Base-by-base conservation (phyloP, 805 yeast genomes). In the Saccharomycopsis amapae region DNA sequence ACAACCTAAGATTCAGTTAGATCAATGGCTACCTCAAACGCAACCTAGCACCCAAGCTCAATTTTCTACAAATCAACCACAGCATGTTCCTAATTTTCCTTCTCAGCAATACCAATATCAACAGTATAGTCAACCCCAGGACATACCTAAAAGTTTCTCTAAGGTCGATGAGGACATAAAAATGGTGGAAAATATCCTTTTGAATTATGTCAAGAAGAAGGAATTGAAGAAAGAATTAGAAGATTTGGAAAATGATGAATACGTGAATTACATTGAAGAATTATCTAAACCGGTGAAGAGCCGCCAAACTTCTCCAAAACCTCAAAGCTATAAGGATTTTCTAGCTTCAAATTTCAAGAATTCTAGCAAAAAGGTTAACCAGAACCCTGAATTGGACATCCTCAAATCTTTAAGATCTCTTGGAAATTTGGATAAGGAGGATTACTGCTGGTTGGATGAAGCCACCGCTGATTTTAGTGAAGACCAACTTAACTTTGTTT, bases 201-300 rank as follows among this genome's bases (percentile, higher is more conserved):
- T 32, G 32, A 45, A 42, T 19, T 45, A 17, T 36, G 36, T 39
- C 12, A 42, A 39, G 36, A 37, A 40, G 26, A 45, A 45, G 36
- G 36, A 49, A 36, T 38, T 49, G 17, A 38, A 49, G 25, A 42
- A 42, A 17, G 47, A 49, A 26, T 36, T 49, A 13, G 23, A 10
- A 2, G 34, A 30, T 20, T 40, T 49, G n/a, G 28, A 37, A 38
- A 33, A 26, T 22, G 52, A 49, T 35, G 45, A 41, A 23, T 44
- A 44, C 23, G 5, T 48, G 5, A 34, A 40, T n/a, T 31, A 37
- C 22, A 34, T 46, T 35, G 49, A 41, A n/a, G 42, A 37, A 20
- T 30, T 46, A 13, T 15, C 34, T 9, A 42, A 25, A 1, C 45
- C 45, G 30, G 30, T 26, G 10, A 7, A 26, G 30, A 26, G 10